A percentile compares a stretch with the other conserved stretches of the same genome.
These are phyloP conservation scores for Arabis hirsuta DNA, from an alignment of 345 rosid genomes.

Conservation along the genomic window DNA sequence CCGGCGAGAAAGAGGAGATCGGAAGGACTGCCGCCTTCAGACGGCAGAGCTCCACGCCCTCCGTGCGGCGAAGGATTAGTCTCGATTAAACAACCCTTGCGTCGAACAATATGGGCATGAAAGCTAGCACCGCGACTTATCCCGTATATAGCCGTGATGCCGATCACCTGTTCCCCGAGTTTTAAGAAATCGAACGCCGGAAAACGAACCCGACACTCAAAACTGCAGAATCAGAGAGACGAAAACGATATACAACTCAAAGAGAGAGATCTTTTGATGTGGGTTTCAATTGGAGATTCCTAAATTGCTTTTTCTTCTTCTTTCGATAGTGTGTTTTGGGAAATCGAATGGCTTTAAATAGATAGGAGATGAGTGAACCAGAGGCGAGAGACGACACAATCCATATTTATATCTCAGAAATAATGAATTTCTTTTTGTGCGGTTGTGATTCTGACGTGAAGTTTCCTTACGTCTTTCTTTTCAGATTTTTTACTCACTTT, in stretches of 20 bases:
- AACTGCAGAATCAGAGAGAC: constrained; percentile 22
- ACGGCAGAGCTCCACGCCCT: constrained; percentile 99
- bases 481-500: not conserved
- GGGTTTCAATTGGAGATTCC: constrained; percentile 6
- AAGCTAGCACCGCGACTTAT: constrained; percentile 52
- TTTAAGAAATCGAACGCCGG: constrained; percentile 16
- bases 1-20: constrained; percentile 99
- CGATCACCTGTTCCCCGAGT: constrained; percentile 62
- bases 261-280: constrained; percentile 11
- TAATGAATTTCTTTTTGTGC: not conserved
- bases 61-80: constrained; percentile 99
- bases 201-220: constrained; percentile 30
- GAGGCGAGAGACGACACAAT: constrained; percentile 11
- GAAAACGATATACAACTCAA: not conserved
- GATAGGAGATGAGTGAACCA: constrained; percentile 52
- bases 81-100: constrained; percentile 79
- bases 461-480: not conserved
- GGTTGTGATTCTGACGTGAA: constrained; percentile 12
- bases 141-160: constrained; percentile 99
- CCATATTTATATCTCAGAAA: too few relatives aligned
- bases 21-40: constrained; percentile 99
- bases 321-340: constrained; percentile 4
- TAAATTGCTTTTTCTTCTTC: not conserved
- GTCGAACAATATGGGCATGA: constrained; percentile 86
- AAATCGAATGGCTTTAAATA: constrained; percentile 42